phyloP scores from a whole-genome alignment of 495 filamentous ascomycete genomes.

The Saxispiralis lemnorum region DNA sequence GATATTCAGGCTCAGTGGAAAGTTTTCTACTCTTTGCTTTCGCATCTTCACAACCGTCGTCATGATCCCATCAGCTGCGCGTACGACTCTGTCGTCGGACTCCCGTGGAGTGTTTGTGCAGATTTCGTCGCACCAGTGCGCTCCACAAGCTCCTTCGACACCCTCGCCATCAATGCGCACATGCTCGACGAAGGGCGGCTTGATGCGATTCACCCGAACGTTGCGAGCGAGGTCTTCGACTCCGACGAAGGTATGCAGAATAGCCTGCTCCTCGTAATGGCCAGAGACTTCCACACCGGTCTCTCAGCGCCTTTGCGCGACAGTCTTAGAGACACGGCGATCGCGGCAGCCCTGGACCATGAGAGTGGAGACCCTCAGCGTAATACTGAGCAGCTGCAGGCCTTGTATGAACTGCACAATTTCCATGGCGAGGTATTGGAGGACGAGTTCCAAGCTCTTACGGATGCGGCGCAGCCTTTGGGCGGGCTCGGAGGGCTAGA shows the following conservation, averaged over 20 bases:
- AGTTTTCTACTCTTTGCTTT: slow-evolving; percentile 65
- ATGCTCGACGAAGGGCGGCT: slow-evolving; percentile 5
- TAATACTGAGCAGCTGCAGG: slow-evolving; percentile 42
- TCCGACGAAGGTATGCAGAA: not conserved
- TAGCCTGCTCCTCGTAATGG: not conserved
- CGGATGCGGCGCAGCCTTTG: slow-evolving; percentile 28
- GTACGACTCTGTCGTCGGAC: slow-evolving; percentile 48
- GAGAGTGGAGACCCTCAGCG: not conserved
- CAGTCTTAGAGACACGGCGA: not conserved
- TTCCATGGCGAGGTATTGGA: slow-evolving; percentile 59
- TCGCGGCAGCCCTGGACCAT: not conserved
- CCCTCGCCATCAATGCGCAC: slow-evolving; percentile 39
- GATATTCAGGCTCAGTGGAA: slow-evolving; percentile 74
- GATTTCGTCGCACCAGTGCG: slow-evolving; percentile 64
- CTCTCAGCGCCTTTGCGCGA: slow-evolving; percentile 4
- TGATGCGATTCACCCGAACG: not conserved
- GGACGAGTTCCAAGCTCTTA: slow-evolving; percentile 38
- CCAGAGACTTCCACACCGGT: slow-evolving; percentile 4
- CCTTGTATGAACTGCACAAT: slow-evolving; percentile 52
- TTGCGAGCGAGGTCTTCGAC: not conserved
- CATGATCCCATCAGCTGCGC: slow-evolving; percentile 60
- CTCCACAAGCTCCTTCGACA: slow-evolving; percentile 59
- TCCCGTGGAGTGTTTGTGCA: slow-evolving; percentile 67
- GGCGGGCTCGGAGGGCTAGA: slow-evolving; percentile 39
- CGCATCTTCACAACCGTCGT: slow-evolving; percentile 71